phyloP scores from a whole-genome alignment of 352 stramenopile genomes.

The Detonula confervacea region DNA sequence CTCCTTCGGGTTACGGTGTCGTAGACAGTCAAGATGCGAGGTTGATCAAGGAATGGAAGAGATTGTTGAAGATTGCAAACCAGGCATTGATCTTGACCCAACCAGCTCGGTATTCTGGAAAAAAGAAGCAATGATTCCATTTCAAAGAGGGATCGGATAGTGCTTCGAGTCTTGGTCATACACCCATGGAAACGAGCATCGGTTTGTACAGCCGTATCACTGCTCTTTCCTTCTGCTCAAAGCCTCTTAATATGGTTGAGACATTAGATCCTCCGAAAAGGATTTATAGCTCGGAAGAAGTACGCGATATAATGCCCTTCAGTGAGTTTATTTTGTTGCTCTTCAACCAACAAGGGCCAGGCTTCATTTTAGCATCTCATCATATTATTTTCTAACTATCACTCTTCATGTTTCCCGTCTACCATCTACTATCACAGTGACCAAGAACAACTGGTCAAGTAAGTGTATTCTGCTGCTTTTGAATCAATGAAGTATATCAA shows the following conservation, averaged over 20 bases:
- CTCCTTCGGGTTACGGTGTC: not conserved
- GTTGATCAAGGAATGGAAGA: slow-evolving; percentile 13
- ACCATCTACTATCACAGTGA: too few species aligned
- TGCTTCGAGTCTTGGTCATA: slow-evolving; percentile 23
- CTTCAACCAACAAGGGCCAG: too few species aligned
- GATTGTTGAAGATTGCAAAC: slow-evolving; percentile 27
- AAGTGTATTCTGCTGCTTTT: too few species aligned
- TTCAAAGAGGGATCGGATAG: slow-evolving; percentile 30
- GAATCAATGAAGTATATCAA: too few species aligned
- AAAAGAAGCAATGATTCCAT: slow-evolving; percentile 27
- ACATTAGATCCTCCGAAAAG: slow-evolving; percentile 40
- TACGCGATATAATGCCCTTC: slow-evolving; percentile 42
- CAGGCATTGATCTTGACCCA: slow-evolving; percentile 39
- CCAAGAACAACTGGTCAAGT: slow-evolving; percentile 45
- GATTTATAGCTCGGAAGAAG: slow-evolving; percentile 39
- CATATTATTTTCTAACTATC: not conserved
- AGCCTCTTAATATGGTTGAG: slow-evolving; percentile 27
- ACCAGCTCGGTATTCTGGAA: slow-evolving; percentile 38
- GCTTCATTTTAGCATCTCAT: not conserved
- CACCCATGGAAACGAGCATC: slow-evolving; percentile 24
- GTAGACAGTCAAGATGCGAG: not conserved
- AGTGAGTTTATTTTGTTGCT: not conserved
- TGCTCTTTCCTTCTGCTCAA: slow-evolving; percentile 13
- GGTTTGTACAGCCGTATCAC: slow-evolving; percentile 44
- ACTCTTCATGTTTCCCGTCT: too few species aligned